phyloP scores from a whole-genome alignment of 208 protist genomes.

The Leishmania gerbilli region DNA sequence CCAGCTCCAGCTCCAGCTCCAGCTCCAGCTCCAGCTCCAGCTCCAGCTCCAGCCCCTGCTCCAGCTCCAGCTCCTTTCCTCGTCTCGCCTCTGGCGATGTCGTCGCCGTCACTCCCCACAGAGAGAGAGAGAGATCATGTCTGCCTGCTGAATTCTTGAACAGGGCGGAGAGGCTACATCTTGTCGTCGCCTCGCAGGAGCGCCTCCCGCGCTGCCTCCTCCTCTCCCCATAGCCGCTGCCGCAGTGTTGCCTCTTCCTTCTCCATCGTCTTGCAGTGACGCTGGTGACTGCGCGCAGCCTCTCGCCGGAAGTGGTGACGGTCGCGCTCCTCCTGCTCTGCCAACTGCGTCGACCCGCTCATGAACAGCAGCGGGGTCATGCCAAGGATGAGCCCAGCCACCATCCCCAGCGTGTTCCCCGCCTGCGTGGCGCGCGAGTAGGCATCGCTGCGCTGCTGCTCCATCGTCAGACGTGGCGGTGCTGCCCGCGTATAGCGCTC shows the following conservation, averaged over 20 bases:
- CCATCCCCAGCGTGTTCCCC: slow-evolving; percentile 83
- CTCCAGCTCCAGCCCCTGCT: not conserved
- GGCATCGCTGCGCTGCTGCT: slow-evolving; percentile 44
- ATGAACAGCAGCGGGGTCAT: slow-evolving; percentile 83
- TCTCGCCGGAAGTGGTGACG: slow-evolving; percentile 32
- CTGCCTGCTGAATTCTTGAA: not conserved
- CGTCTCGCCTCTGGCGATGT: not conserved
- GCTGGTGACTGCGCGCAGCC: slow-evolving; percentile 34
- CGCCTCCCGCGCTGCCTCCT: slow-evolving; percentile 1
- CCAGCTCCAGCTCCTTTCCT: not conserved
- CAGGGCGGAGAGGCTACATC: not conserved
- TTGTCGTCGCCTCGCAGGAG: not conserved
- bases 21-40: not conserved
- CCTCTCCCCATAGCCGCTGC: slow-evolving; percentile 24
- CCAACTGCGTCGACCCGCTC: slow-evolving; percentile 28
- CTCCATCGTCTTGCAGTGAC: slow-evolving; percentile 21
- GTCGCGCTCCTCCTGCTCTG: slow-evolving; percentile 31
- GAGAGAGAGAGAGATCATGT: not conserved
- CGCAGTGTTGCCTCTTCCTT: slow-evolving; percentile 29
- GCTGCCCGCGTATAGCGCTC: slow-evolving; percentile 65
- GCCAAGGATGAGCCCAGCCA: slow-evolving; percentile 70
- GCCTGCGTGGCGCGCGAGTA: slow-evolving; percentile 44
- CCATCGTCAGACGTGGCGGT: slow-evolving; percentile 57
- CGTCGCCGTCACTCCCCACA: not conserved
- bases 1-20: not conserved